Evolutionary conservation across 2,329 filamentous ascomycete genomes (phyloP).

Genomic region (Trichophyton verrucosum): DNA sequence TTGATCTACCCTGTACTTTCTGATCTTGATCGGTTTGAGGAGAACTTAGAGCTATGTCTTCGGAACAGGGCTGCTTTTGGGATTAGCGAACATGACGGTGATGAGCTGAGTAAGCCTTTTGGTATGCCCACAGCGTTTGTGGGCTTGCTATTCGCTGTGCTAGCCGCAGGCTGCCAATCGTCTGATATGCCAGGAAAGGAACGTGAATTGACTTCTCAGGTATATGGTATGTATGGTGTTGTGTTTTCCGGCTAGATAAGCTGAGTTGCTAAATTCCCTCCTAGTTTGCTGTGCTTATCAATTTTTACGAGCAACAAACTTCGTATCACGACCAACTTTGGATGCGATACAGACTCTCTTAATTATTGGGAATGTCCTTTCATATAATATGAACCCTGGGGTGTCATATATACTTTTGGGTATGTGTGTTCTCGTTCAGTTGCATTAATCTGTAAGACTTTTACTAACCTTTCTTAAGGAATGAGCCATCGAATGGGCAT

Average conservation of each 20-base stretch:
- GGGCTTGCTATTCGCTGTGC: slow-evolving; percentile 47
- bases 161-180: slow-evolving; percentile 52
- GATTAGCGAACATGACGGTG: slow-evolving; percentile 30
- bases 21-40: slow-evolving; percentile 44
- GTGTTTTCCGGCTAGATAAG: not conserved
- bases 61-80: slow-evolving; percentile 38
- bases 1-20: slow-evolving; percentile 50
- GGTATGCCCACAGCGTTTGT: slow-evolving; percentile 48
- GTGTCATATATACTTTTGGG: slow-evolving; percentile 50
- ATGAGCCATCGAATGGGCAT: slow-evolving; percentile 50
- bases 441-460: not conserved
- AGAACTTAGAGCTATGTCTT: slow-evolving; percentile 42
- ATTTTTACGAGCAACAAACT: slow-evolving; percentile 52
- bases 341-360: slow-evolving; percentile 51
- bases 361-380: slow-evolving; percentile 50
- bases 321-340: slow-evolving; percentile 48
- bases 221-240: slow-evolving; percentile 38
- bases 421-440: slow-evolving; percentile 14
- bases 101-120: slow-evolving; percentile 44
- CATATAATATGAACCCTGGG: slow-evolving; percentile 53
- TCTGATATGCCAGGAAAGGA: slow-evolving; percentile 47
- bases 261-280: not conserved
- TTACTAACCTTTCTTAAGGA: slow-evolving; percentile 23
- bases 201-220: slow-evolving; percentile 50
- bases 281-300: slow-evolving; percentile 53